phyloP scores from a whole-genome alignment of 2,329 filamentous ascomycete species.

The Cladosporium phlei region DNA sequence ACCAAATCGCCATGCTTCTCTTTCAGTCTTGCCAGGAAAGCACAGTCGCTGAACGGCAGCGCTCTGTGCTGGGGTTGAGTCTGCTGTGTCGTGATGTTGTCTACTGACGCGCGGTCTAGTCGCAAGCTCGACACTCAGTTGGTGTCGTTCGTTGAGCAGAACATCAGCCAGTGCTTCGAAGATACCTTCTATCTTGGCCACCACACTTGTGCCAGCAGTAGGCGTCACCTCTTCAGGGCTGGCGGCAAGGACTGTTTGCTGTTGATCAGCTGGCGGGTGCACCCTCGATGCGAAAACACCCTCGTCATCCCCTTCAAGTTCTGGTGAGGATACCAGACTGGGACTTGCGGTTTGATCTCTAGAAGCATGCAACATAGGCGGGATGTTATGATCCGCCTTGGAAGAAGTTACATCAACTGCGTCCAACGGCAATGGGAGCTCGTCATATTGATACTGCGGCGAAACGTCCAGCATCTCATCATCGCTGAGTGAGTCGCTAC shows the following conservation, averaged over 20 bases:
- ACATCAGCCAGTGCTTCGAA: conserved; percentile 50
- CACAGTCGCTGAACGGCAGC: conserved; percentile 25
- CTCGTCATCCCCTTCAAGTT: no score
- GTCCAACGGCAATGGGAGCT: no score
- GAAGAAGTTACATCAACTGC: no score
- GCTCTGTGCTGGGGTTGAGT: background rate
- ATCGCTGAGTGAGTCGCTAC: background rate
- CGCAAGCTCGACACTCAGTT: conserved; percentile 48
- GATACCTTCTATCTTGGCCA: conserved; percentile 53
- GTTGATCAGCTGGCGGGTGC: no score
- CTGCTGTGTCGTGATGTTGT: conserved; percentile 35
- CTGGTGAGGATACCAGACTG: no score
- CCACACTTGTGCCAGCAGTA: background rate
- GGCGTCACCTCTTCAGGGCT: no score
- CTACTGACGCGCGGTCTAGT: conserved; percentile 20
- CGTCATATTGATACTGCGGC: no score
- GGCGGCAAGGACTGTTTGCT: no score
- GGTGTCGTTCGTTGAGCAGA: conserved; percentile 40
- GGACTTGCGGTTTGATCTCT: no score
- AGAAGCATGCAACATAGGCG: no score
- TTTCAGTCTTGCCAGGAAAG: conserved; percentile 52
- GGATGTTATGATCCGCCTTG: no score
- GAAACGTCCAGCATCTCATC: conserved; percentile 1
- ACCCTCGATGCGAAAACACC: no score
- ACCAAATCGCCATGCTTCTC: conserved; percentile 58